A percentile compares a stretch with the other conserved stretches of the same genome.
Conservation (phyloP, 1,284 basidiomycete genomes). For the Kwoniella shivajii region DNA sequence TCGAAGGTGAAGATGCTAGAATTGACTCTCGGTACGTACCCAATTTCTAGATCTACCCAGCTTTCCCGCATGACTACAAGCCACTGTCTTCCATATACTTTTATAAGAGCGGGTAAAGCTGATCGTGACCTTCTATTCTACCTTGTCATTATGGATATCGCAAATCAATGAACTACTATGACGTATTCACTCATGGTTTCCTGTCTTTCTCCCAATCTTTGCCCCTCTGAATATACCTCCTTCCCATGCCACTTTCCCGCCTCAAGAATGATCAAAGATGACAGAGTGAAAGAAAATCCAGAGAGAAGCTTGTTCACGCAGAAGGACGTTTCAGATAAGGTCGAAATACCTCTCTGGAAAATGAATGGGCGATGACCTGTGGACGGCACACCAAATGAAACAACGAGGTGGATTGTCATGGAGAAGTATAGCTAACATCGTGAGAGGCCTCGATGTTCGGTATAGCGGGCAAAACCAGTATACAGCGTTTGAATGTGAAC, state of each 20-base stretch:
- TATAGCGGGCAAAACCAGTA: too few species aligned
- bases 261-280: slow-evolving; percentile 69
- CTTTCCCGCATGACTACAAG: too few species aligned
- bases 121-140: too few species aligned
- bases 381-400: too few species aligned
- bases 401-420: too few species aligned
- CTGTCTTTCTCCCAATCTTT: neutral
- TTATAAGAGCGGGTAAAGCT: too few species aligned
- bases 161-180: neutral
- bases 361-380: slow-evolving; percentile 1
- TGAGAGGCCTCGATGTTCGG: too few species aligned
- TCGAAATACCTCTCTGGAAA: slow-evolving; percentile 31
- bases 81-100: too few species aligned
- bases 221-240: neutral
- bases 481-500: too few species aligned
- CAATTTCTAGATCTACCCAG: too few species aligned
- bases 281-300: slow-evolving; percentile 62
- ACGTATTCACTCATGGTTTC: neutral
- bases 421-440: too few species aligned
- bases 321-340: slow-evolving; percentile 48
- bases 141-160: neutral
- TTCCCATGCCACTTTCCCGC: neutral
- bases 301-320: slow-evolving; percentile 59
- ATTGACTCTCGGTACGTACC: slow-evolving; percentile 74
- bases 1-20: slow-evolving; percentile 88